Conservation (phyloP, 164 flowering plant genomes). For the Umbilicus rupestris region DNA sequence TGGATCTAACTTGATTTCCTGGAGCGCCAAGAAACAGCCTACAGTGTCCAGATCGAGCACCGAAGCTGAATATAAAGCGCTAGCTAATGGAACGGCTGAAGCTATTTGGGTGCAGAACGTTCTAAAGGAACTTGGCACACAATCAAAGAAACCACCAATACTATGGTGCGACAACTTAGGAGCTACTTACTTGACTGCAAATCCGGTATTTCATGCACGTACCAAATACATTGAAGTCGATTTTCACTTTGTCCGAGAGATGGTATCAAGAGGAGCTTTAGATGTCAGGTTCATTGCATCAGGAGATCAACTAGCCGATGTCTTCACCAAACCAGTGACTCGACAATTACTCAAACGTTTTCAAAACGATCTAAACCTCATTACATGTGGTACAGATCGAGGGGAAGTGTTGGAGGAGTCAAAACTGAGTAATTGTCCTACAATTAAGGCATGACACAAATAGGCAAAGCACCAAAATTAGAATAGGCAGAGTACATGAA, state of each 20-base stretch:
- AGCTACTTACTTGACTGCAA: neutral
- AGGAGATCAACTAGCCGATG: neutral
- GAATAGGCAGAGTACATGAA: no score
- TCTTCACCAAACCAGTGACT: neutral
- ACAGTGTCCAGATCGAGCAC: neutral
- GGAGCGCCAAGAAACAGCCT: neutral
- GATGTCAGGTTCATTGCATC: neutral
- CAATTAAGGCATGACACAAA: no score
- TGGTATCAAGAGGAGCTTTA: neutral
- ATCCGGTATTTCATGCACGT: neutral
- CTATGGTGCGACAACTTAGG: conserved; percentile 1
- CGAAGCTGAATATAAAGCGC: neutral
- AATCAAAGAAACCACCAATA: neutral
- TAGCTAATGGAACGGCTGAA: neutral
- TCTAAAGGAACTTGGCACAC: neutral
- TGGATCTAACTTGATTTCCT: neutral
- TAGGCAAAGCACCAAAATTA: no score
- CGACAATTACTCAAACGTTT: no score
- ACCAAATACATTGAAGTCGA: no score
- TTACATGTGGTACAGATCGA: no score
- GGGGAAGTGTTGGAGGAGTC: no score
- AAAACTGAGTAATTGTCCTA: no score
- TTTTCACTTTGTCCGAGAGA: neutral
- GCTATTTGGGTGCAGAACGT: neutral
- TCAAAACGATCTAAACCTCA: no score